Percentiles rank a stretch among this genome's conserved stretches.
Evolutionary conservation across 2,329 filamentous ascomycete genomes (phyloP).

Genomic region (Verticillium longisporum): DNA sequence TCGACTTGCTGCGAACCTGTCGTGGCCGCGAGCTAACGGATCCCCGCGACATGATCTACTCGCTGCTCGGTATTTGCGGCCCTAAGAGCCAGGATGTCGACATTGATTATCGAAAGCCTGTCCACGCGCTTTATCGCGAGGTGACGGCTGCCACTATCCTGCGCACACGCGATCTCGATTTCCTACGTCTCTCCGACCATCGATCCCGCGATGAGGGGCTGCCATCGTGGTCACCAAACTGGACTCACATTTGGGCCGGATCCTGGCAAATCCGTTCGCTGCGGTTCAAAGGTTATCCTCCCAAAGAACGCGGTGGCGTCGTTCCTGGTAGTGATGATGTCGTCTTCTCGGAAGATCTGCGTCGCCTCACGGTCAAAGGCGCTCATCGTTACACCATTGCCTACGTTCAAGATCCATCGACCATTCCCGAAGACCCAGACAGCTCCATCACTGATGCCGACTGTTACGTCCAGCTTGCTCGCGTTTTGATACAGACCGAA

Average conservation of each 20-base stretch:
- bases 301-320: background rate
- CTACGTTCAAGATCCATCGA: background rate
- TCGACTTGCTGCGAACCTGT: background rate
- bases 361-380: background rate
- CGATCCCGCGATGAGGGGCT: background rate
- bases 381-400: background rate
- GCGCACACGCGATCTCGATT: background rate
- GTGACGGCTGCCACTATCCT: background rate
- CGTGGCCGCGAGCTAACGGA: background rate
- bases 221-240: background rate
- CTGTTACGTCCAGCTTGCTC: background rate
- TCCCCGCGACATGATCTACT: background rate
- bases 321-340: background rate
- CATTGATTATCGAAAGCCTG: background rate
- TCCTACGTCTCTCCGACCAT: background rate
- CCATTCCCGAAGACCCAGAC: background rate
- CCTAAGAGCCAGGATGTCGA: background rate
- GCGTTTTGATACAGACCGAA: background rate
- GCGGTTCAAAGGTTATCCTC: background rate
- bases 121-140: background rate
- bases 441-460: background rate
- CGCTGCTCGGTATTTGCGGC: background rate
- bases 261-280: background rate
- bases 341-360: background rate
- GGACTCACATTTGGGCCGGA: background rate